Evolutionary conservation across 805 yeast species (phyloP).

Genomic region (Candida dajiaensis): DNA sequence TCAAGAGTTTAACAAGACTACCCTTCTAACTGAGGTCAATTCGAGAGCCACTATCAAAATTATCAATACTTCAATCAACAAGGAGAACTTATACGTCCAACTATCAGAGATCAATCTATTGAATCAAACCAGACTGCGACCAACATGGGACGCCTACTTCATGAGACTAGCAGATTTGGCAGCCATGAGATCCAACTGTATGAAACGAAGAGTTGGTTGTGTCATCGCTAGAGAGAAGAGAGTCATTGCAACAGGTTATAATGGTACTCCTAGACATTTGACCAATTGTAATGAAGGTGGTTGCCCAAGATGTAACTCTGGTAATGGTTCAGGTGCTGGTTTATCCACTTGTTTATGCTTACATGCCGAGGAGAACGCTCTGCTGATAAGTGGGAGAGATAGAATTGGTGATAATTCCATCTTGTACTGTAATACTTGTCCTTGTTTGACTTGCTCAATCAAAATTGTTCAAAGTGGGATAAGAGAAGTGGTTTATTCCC

Average conservation of each 20-base stretch:
- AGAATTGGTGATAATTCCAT: conserved; percentile 61
- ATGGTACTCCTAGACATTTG: conserved; percentile 91
- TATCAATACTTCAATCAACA: conserved; percentile 40
- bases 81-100: conserved; percentile 31
- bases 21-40: conserved; percentile 33
- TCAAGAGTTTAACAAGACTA: conserved; percentile 22
- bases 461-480: conserved; percentile 94
- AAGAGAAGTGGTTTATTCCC: conserved; percentile 86
- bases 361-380: conserved; percentile 97
- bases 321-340: conserved; percentile 53
- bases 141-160: conserved; percentile 95
- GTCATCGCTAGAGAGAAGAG: conserved; percentile 82
- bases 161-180: conserved; percentile 93
- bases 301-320: conserved; percentile 80
- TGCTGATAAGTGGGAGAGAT: conserved; percentile 90
- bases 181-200: conserved; percentile 87
- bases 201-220: conserved; percentile 97
- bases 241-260: conserved; percentile 94
- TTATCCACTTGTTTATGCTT: conserved; percentile 84
- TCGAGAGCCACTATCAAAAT: conserved; percentile 51
- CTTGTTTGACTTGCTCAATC: conserved; percentile 92
- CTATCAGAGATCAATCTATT: conserved; percentile 37
- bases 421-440: conserved; percentile 93
- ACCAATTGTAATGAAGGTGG: conserved; percentile 95
- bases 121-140: conserved; percentile 64